phyloP scores from a whole-genome alignment of 2,329 filamentous ascomycete species.

The Aspergillus terreus region DNA sequence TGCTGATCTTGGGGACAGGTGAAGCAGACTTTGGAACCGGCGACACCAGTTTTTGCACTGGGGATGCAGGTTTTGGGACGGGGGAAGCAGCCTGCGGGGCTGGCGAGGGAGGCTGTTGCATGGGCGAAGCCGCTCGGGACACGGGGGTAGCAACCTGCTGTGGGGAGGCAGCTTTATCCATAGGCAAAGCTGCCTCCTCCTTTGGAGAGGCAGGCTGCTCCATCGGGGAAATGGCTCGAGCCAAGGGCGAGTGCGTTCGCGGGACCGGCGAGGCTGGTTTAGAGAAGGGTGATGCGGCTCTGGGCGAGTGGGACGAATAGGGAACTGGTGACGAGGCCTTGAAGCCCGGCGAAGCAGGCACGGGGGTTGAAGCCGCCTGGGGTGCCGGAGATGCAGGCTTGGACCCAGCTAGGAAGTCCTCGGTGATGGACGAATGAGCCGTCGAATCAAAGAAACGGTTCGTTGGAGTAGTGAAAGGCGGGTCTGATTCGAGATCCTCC shows the following conservation, averaged over 20 bases:
- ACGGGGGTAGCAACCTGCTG: slow-evolving; percentile 8
- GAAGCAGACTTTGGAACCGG: slow-evolving; percentile 23
- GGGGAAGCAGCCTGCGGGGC: slow-evolving; percentile 9
- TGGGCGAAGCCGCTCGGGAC: slow-evolving; percentile 10
- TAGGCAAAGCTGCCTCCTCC: slow-evolving; percentile 1
- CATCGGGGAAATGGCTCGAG: background rate
- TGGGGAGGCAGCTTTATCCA: slow-evolving; percentile 1
- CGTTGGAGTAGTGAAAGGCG: slow-evolving; percentile 12
- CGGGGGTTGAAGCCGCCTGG: slow-evolving; percentile 1
- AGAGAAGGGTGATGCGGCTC: background rate
- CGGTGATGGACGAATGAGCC: slow-evolving; percentile 3
- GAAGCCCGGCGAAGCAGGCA: slow-evolving; percentile 1
- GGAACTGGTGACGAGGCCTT: slow-evolving; percentile 13
- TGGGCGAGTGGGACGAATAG: slow-evolving; percentile 1
- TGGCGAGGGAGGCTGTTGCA: slow-evolving; percentile 9
- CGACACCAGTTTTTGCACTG: slow-evolving; percentile 14
- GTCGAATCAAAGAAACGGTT: slow-evolving; percentile 9
- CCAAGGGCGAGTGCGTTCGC: background rate
- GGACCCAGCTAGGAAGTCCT: slow-evolving; percentile 11
- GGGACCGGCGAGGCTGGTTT: slow-evolving; percentile 4
- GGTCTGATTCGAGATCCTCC: slow-evolving; percentile 9
- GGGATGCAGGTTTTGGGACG: slow-evolving; percentile 10
- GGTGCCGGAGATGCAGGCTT: slow-evolving; percentile 15
- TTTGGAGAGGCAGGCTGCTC: background rate
- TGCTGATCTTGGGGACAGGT: slow-evolving; percentile 29